phyloP scores from a whole-genome alignment of 73 alveolate species.

The Chromera velia region DNA sequence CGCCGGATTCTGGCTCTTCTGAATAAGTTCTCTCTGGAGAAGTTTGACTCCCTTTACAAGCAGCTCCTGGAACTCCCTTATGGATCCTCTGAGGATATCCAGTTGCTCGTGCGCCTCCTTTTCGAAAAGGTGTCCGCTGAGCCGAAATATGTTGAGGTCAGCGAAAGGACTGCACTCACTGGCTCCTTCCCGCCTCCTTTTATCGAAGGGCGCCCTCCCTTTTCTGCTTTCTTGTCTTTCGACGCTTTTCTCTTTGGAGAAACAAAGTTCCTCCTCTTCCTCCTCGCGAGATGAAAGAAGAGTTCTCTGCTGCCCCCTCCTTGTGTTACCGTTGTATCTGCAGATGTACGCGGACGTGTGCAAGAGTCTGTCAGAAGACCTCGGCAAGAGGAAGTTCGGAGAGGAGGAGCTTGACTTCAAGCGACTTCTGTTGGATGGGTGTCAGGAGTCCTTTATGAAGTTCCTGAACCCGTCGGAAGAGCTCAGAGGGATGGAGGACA shows the following conservation, averaged over 20 bases:
- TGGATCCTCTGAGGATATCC: no score
- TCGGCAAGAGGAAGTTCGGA: background rate
- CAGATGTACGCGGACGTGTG: background rate
- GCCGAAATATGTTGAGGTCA: no score
- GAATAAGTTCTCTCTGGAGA: background rate
- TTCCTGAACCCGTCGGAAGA: background rate
- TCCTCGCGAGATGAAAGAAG: no score
- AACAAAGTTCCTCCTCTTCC: no score
- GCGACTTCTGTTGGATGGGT: background rate
- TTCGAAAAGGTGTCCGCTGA: no score
- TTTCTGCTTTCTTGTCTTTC: no score
- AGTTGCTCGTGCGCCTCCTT: no score
- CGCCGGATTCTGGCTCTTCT: background rate
- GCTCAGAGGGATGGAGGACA: background rate
- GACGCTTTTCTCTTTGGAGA: no score
- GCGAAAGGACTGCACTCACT: no score
- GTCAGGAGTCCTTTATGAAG: background rate
- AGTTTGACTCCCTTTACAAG: background rate
- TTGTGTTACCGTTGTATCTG: background rate
- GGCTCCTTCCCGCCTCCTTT: no score
- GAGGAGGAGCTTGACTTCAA: background rate
- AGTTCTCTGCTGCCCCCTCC: no score
- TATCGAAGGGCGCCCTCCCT: no score
- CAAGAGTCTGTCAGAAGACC: background rate
- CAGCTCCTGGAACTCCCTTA: background rate